phyloP scores from a whole-genome alignment of 2,329 filamentous ascomycete species.

The Pseudomassariella vexata region DNA sequence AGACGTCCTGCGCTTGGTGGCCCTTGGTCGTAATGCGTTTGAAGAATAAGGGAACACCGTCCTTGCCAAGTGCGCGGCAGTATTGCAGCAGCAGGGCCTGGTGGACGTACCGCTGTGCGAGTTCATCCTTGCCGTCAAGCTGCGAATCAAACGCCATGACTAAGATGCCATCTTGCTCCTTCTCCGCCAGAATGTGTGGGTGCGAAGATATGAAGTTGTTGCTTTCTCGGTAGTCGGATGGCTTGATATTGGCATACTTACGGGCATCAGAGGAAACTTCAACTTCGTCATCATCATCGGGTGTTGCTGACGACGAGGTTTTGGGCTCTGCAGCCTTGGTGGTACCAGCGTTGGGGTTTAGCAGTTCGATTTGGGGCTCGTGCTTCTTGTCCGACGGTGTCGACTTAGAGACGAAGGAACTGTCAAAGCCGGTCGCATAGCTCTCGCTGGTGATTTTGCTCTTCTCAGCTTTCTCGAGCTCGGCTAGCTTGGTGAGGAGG shows the following conservation, averaged over 20 bases:
- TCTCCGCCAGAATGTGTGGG: constrained; percentile 73
- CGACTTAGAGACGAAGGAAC: constrained; percentile 60
- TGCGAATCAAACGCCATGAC: constrained; percentile 89
- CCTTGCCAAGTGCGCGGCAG: constrained; percentile 80
- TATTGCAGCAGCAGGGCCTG: constrained; percentile 91
- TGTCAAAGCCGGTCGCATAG: constrained; percentile 86
- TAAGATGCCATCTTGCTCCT: constrained; percentile 84
- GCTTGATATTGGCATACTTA: constrained; percentile 72
- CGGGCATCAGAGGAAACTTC: constrained; percentile 74
- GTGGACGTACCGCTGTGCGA: constrained; percentile 82
- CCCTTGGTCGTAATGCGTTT: constrained; percentile 86
- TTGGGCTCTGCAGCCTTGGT: constrained; percentile 17
- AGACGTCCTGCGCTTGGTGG: constrained; percentile 86
- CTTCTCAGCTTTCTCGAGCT: constrained; percentile 78
- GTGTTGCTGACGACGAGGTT: constrained; percentile 10
- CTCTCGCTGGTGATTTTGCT: constrained; percentile 92
- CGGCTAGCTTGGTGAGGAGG: constrained; percentile 64
- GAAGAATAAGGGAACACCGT: constrained; percentile 91
- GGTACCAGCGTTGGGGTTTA: constrained; percentile 60
- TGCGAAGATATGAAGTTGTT: constrained; percentile 74
- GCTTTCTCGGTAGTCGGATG: constrained; percentile 66
- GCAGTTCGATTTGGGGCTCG: constrained; percentile 58
- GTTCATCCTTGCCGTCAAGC: constrained; percentile 68
- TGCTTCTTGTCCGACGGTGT: constrained; percentile 37
- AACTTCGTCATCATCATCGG: constrained; percentile 65